Percentiles rank a stretch among this genome's conserved stretches.
These are phyloP conservation scores for Letharia columbiana DNA, from an alignment of 495 filamentous ascomycete species.

Conservation along the genomic window DNA sequence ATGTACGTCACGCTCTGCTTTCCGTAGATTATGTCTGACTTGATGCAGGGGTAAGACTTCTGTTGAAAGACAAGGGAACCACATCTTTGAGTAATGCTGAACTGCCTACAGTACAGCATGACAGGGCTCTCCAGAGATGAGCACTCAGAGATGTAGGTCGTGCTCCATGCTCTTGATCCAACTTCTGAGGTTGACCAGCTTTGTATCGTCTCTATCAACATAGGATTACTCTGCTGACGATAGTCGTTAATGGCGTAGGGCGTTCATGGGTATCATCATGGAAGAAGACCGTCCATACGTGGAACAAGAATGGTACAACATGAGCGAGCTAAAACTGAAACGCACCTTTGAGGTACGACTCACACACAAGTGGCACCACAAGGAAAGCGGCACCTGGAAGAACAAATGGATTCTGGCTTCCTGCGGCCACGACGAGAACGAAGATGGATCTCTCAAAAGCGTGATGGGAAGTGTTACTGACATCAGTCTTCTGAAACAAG, in stretches of 20 bases:
- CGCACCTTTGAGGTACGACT: slow-evolving; percentile 34
- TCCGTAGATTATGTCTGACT: slow-evolving; percentile 32
- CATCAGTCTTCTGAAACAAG: slow-evolving; percentile 37
- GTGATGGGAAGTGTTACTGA: slow-evolving; percentile 54
- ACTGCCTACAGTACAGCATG: neutral
- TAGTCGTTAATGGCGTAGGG: neutral
- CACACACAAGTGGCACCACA: slow-evolving; percentile 57
- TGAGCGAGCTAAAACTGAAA: slow-evolving; percentile 19
- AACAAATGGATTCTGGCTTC: slow-evolving; percentile 42
- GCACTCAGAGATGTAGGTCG: neutral
- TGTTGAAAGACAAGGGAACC: neutral
- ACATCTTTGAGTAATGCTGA: neutral
- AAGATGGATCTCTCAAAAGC: slow-evolving; percentile 50
- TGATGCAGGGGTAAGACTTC: neutral
- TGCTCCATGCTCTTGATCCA: neutral
- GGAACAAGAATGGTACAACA: neutral
- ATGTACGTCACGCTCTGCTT: slow-evolving; percentile 56
- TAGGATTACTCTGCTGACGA: neutral
- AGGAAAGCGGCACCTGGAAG: slow-evolving; percentile 23
- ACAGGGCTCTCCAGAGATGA: neutral
- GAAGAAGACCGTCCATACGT: neutral
- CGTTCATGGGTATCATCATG: neutral
- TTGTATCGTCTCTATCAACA: neutral
- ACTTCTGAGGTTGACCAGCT: neutral
- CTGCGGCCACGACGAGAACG: slow-evolving; percentile 56